phyloP scores from a whole-genome alignment of 2,329 filamentous ascomycete genomes.

The Diplodia mutila region DNA sequence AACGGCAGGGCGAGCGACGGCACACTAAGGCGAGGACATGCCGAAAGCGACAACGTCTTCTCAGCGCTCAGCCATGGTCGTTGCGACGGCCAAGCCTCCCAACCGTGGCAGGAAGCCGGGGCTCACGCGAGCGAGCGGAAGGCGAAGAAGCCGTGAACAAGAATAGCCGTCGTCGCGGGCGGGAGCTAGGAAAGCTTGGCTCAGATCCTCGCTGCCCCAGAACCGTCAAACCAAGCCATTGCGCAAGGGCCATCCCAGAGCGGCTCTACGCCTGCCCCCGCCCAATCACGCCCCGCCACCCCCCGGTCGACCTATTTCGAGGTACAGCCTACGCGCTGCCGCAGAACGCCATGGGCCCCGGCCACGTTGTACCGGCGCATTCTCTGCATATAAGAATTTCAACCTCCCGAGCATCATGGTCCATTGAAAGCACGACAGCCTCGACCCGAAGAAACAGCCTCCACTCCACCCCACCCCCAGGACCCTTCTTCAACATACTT shows the following conservation, averaged over 20 bases:
- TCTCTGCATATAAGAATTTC: constrained; percentile 15
- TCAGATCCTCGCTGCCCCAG: not conserved
- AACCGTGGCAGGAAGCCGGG: not conserved
- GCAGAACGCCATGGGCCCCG: not conserved
- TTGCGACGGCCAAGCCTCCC: not conserved
- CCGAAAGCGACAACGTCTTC: not conserved
- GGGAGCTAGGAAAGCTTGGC: constrained; percentile 22
- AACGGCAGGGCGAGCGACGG: not conserved
- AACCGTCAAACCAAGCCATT: not conserved
- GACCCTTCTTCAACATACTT: not conserved
- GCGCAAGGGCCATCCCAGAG: constrained; percentile 18
- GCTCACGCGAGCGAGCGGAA: constrained; percentile 14
- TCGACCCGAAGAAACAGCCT: not conserved
- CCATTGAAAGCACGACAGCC: constrained; percentile 19
- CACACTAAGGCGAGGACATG: not conserved
- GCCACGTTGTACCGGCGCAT: constrained; percentile 9
- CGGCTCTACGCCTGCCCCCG: not conserved
- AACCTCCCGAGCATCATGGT: not conserved
- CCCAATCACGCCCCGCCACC: constrained; percentile 1
- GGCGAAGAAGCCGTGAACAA: not conserved
- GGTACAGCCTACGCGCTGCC: constrained; percentile 20
- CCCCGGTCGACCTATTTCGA: constrained; percentile 16
- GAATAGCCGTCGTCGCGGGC: constrained; percentile 5
- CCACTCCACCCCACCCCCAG: not conserved
- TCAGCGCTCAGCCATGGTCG: not conserved